phyloP scores from a whole-genome alignment of 2,329 filamentous ascomycete genomes.

The Exophiala sp. region DNA sequence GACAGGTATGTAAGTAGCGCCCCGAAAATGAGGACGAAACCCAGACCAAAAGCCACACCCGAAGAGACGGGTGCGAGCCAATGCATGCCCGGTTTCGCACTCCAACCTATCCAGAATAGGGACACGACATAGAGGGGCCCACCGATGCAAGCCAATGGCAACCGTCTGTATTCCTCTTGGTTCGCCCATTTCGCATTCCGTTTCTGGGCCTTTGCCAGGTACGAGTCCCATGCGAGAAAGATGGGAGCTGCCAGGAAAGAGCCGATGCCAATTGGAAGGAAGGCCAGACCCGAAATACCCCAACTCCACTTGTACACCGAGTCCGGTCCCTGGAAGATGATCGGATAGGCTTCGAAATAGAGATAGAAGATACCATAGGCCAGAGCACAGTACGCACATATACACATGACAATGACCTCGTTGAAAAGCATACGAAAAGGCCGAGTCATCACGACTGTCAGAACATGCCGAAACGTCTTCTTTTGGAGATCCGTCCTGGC shows the following conservation, averaged over 20 bases:
- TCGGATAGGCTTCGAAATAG: conserved; percentile 68
- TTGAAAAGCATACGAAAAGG: conserved; percentile 66
- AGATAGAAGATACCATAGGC: conserved; percentile 65
- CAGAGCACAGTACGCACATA: conserved; percentile 64
- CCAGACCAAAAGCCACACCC: conserved; percentile 56
- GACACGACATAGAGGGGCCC: conserved; percentile 53
- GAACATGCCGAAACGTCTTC: conserved; percentile 34
- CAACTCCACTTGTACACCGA: conserved; percentile 36
- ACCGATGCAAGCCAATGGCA: conserved; percentile 66
- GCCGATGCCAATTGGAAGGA: conserved; percentile 53
- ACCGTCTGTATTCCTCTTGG: conserved; percentile 55
- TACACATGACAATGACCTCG: conserved; percentile 67
- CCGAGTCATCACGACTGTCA: conserved; percentile 64
- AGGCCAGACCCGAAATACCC: conserved; percentile 34
- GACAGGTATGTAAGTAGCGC: conserved; percentile 59
- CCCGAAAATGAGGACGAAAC: conserved; percentile 58
- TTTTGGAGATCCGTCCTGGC: conserved; percentile 60
- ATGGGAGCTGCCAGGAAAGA: conserved; percentile 53
- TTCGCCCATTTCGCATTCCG: conserved; percentile 52
- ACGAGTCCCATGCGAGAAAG: conserved; percentile 60
- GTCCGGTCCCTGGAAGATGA: conserved; percentile 53
- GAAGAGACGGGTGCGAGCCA: conserved; percentile 51
- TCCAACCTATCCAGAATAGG: conserved; percentile 48
- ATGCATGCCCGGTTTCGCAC: conserved; percentile 31
- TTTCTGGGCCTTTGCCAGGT: conserved; percentile 50